phyloP scores from a whole-genome alignment of 345 rosid species.

The Theobroma cacao region DNA sequence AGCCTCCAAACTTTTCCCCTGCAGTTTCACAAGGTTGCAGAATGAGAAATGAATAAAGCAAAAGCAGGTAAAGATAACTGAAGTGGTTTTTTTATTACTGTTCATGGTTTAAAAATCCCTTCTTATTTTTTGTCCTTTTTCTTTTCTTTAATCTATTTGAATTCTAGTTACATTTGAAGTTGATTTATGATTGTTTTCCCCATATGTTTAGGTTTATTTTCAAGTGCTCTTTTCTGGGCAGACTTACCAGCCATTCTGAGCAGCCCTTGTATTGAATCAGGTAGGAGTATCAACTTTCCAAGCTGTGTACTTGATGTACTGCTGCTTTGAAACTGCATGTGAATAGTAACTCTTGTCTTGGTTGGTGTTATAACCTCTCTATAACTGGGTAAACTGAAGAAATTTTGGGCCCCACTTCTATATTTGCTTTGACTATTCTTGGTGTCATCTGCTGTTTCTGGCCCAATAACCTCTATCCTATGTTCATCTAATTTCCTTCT shows the following conservation, averaged over 20 bases:
- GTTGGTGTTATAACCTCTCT: slow-evolving; percentile 23
- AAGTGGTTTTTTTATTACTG: not conserved
- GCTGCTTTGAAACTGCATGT: slow-evolving; percentile 42
- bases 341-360: slow-evolving; percentile 78
- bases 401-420: slow-evolving; percentile 19
- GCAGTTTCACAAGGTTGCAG: slow-evolving; percentile 42
- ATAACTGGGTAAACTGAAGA: slow-evolving; percentile 18
- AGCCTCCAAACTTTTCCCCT: slow-evolving; percentile 81
- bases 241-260: slow-evolving; percentile 81
- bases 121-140: not conserved
- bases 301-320: slow-evolving; percentile 28
- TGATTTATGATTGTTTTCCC: slow-evolving; percentile 7
- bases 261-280: slow-evolving; percentile 74
- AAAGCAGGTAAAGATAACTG: slow-evolving; percentile 13
- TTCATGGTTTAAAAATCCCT: slow-evolving; percentile 17
- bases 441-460: slow-evolving; percentile 28
- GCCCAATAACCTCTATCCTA: slow-evolving; percentile 35
- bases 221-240: slow-evolving; percentile 19
- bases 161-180: not conserved
- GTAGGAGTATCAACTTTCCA: slow-evolving; percentile 71
- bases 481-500: slow-evolving; percentile 43
- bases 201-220: slow-evolving; percentile 26
- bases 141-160: not conserved
- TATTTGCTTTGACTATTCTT: slow-evolving; percentile 23
- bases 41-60: slow-evolving; percentile 31